These are phyloP conservation scores for Nicotiana otophora DNA, from an alignment of 257 asterid genomes.

Conservation along the genomic window DNA sequence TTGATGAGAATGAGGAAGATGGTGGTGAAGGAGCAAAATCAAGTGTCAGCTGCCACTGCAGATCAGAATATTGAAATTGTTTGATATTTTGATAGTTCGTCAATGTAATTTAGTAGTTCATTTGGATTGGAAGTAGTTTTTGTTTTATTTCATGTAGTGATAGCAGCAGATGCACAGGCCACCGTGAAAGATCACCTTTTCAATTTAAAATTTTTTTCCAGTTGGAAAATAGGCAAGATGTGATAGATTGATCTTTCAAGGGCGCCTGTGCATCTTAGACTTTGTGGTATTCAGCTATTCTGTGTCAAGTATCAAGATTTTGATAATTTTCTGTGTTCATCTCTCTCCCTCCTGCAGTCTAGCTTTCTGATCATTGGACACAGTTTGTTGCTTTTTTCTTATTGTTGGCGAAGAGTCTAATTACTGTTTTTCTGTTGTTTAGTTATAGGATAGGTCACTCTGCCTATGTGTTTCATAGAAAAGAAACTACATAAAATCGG, in stretches of 20 bases:
- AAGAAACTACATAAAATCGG: no score
- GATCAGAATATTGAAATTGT: slow-evolving; percentile 27
- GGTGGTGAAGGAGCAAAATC: slow-evolving; percentile 64
- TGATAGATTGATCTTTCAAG: slow-evolving; percentile 24
- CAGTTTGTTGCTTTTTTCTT: no score
- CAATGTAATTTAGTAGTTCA: not conserved
- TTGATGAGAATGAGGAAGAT: slow-evolving; percentile 31
- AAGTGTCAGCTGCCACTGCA: slow-evolving; percentile 40
- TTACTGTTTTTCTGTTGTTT: no score
- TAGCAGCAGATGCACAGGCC: slow-evolving; percentile 42
- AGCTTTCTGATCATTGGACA: not conserved
- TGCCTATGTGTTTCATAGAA: no score
- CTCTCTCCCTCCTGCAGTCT: not conserved
- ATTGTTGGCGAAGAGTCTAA: no score
- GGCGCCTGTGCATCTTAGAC: slow-evolving; percentile 44
- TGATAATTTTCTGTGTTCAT: not conserved
- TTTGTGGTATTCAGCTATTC: not conserved
- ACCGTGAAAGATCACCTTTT: slow-evolving; percentile 37
- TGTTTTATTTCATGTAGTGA: not conserved
- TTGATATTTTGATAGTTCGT: slow-evolving; percentile 1
- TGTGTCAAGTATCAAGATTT: not conserved
- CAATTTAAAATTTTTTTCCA: not conserved
- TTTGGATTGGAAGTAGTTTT: not conserved
- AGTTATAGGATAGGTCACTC: no score
- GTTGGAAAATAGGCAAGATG: not conserved